phyloP scores from a whole-genome alignment of 441 rosid species.

The Theobroma grandiflorum region DNA sequence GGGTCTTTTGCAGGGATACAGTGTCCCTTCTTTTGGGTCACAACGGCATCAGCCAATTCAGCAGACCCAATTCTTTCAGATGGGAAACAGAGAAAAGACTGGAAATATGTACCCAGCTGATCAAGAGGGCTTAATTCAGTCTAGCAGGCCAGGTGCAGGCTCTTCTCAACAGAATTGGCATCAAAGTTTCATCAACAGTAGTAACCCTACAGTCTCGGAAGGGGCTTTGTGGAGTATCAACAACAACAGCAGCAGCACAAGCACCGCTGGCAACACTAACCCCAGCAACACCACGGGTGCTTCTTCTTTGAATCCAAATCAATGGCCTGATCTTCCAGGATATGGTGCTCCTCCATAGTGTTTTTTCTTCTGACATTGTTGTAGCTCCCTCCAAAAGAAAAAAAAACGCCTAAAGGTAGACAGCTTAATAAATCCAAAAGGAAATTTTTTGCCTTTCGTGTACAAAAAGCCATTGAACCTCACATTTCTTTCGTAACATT shows the following conservation, averaged over 20 bases:
- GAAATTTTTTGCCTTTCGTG: slow-evolving; percentile 28
- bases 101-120: slow-evolving; percentile 37
- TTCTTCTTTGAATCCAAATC: slow-evolving; percentile 45
- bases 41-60: slow-evolving; percentile 36
- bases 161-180: slow-evolving; percentile 48
- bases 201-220: slow-evolving; percentile 38
- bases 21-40: slow-evolving; percentile 37
- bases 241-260: slow-evolving; percentile 28
- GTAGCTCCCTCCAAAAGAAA: slow-evolving; percentile 20
- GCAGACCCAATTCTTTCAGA: slow-evolving; percentile 37
- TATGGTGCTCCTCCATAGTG: slow-evolving; percentile 52
- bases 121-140: slow-evolving; percentile 34
- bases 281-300: slow-evolving; percentile 21
- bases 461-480: slow-evolving; percentile 16
- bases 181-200: slow-evolving; percentile 35
- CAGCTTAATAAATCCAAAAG: background rate
- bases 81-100: slow-evolving; percentile 30
- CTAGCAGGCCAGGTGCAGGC: slow-evolving; percentile 24
- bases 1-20: slow-evolving; percentile 50
- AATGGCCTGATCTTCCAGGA: slow-evolving; percentile 51
- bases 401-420: background rate
- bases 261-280: slow-evolving; percentile 17
- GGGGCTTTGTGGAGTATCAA: slow-evolving; percentile 50
- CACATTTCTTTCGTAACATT: slow-evolving; percentile 23
- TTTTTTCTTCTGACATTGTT: background rate